Evolutionary conservation across 169 alveolate species (phyloP), one percentile per base, ranked within the genome.

Genomic region (Cryptosporidium ryanae): DNA sequence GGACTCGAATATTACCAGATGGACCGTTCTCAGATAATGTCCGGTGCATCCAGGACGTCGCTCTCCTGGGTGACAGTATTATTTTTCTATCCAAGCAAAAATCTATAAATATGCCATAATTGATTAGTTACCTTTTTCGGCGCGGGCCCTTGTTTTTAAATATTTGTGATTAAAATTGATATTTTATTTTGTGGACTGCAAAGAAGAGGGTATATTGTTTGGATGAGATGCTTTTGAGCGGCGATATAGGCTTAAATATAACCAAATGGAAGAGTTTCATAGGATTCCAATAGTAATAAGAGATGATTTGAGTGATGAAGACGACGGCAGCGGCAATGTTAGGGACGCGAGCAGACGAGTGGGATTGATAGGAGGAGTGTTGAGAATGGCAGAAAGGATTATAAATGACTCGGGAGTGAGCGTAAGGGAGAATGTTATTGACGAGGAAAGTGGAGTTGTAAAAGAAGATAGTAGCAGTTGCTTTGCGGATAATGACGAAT

Each of bases 211-310:
- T n/a, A n/a, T 5, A n/a, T n/a, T n/a, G n/a, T n/a, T 52, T 52
- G 2, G 27, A 52, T 52, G 21, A 7, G 5, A 1, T 52, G 5
- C 13, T 4, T 52, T 5, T n/a, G 12, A 52, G 1, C 5, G 63
- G 0, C 0, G 63, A 52, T 52, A 52, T n/a, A n/a, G 12, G 12
- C 21, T 52, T 61, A 7, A 6, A 13, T 21, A 13, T 21, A 0
- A 15, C 21, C 52, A 13, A 61, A 76, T 76, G 87, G 87, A 76
- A 38, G 87, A 76, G 34, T 76, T 59, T 44, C 63, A 76, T 31
- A 57, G 87, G 5, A 76, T 76, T 57, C 87, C 87, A 21, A 59
- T 76, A 76, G 52, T 76, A 34, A 38, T 76, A 13, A 70, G 57
- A 10, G 70, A 61, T 1, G 43, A 61, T 7, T 6, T 25, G 18